Conservation (phyloP, 768 basidiomycete genomes). For the Lactifluus hygrophoroides region DNA sequence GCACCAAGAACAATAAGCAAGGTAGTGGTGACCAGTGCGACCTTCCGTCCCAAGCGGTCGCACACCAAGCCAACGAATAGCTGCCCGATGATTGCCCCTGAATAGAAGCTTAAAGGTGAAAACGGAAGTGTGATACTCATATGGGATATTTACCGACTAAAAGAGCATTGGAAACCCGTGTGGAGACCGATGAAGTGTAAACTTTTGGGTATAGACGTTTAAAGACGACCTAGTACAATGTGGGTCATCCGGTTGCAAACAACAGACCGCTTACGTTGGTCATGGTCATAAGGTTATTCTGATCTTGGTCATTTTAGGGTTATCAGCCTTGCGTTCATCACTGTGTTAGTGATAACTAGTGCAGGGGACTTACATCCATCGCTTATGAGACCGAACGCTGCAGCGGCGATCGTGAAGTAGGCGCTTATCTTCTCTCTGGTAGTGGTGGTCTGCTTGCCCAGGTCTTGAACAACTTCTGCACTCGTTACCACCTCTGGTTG, state of each 20-base stretch:
- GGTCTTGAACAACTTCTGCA: conserved; percentile 3
- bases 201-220: conserved; percentile 51
- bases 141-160: conserved; percentile 45
- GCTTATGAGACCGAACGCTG: conserved; percentile 57
- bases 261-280: conserved; percentile 37
- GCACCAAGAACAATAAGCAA: conserved; percentile 62
- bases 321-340: neutral
- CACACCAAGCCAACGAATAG: conserved; percentile 59
- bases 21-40: conserved; percentile 64
- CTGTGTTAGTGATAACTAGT: neutral
- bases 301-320: conserved; percentile 33
- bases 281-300: conserved; percentile 68
- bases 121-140: neutral
- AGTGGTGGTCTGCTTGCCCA: neutral
- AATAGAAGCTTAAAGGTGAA: conserved; percentile 8
- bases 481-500: neutral
- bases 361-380: conserved; percentile 42
- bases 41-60: conserved; percentile 66
- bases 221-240: conserved; percentile 46
- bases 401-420: conserved; percentile 55
- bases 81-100: conserved; percentile 57
- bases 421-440: conserved; percentile 40
- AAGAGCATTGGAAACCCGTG: conserved; percentile 61
- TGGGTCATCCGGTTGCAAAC: conserved; percentile 11
- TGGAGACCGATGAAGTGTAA: conserved; percentile 55